These are phyloP conservation scores for Fusarium annulatum DNA, from an alignment of 2,329 filamentous ascomycete species.

Conservation along the genomic window DNA sequence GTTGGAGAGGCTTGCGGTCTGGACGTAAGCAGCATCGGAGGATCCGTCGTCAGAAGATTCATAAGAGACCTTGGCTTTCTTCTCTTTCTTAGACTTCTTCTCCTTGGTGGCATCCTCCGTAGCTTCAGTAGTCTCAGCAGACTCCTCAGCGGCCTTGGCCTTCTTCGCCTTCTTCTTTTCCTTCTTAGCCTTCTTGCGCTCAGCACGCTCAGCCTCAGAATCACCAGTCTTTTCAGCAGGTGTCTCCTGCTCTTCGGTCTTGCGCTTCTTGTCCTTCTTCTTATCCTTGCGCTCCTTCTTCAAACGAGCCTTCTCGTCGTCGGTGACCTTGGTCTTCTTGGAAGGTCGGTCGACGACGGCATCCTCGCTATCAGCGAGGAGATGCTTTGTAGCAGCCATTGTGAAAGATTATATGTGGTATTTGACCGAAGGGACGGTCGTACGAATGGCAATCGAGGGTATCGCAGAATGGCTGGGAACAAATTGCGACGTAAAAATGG, in stretches of 20 bases:
- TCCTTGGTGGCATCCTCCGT: constrained; percentile 45
- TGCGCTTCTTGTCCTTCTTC: constrained; percentile 55
- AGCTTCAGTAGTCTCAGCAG: constrained; percentile 32
- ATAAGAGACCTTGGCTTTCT: constrained; percentile 45
- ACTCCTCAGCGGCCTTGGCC: constrained; percentile 33
- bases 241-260: constrained; percentile 41
- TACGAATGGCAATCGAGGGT: constrained; percentile 24
- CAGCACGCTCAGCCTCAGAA: constrained; percentile 45
- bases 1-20: constrained; percentile 71
- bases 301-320: constrained; percentile 48
- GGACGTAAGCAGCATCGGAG: constrained; percentile 61
- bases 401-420: background rate
- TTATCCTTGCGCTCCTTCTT: constrained; percentile 56
- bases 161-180: constrained; percentile 45
- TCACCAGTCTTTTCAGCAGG: constrained; percentile 48
- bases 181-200: constrained; percentile 48
- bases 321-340: constrained; percentile 55
- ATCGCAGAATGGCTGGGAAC: constrained; percentile 34
- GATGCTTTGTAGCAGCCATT: constrained; percentile 57
- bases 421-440: background rate
- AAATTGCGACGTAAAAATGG: constrained; percentile 34
- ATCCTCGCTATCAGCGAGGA: constrained; percentile 51
- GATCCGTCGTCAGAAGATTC: constrained; percentile 15
- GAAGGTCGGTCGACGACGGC: constrained; percentile 46
- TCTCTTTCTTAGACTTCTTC: constrained; percentile 52